Evolutionary conservation across 2,329 filamentous ascomycete species (phyloP), one percentile per base, ranked within the genome.

Genomic region (Ceratocystis papillata): DNA sequence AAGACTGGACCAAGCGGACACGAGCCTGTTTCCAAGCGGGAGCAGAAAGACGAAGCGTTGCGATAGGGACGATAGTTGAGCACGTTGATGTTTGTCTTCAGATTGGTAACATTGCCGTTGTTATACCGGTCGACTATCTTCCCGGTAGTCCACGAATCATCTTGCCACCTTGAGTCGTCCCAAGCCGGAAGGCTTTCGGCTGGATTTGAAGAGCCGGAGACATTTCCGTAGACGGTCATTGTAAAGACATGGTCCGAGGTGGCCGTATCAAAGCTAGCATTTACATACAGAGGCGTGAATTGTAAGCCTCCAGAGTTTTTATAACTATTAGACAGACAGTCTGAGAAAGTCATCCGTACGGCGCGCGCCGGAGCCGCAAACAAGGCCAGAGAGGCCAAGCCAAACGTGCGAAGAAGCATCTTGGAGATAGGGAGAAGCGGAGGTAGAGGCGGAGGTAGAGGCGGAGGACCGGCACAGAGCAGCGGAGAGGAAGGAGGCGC

Each of bases 191-290:
- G 82, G 1, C 75, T 68, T n/a, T 78, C 77, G 12, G 76, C 73
- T 1, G 79, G 79, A 57, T 82, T 80, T 10, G 55, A 50, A 63
- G 87, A 84, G 60, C 94, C 94, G 7, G 87, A 89, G 37, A 97
- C 90, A 75, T 97, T 96, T 63, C 92, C 93, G 78, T 90, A 97
- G 60, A 96, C 82, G 1, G 86, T 94, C 65, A 96, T 78, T 69
- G 83, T 85, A 62, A 99, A 79, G 50, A 81, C 83, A 72, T 92
- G 84, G 63, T 77, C 80, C 3, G 82, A 74, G 69, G 82, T 77
- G 15, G 77, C 74, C 33, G 82, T 80, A 71, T 90, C 82, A 78
- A 96, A 96, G 22, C 78, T 77, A 66, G 89, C 93, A 71, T 89
- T 85, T 67, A 94, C 83, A 70, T 83, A 85, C 45, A 87, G 75